phyloP scores from a whole-genome alignment of 805 yeast species.

The Ogataea pilisensis region DNA sequence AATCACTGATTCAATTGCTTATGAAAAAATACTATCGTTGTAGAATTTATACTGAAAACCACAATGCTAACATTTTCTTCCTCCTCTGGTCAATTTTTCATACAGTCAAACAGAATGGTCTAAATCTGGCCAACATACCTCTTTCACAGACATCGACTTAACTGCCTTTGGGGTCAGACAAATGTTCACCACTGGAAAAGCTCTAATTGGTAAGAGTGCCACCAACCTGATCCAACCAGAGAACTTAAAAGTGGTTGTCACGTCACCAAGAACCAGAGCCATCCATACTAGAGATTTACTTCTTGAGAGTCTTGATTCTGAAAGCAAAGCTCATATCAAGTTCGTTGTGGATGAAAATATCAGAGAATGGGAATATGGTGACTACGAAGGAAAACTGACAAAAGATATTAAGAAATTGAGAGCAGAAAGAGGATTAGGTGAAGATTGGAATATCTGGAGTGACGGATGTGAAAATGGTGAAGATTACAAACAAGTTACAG shows the following conservation, averaged over 20 bases:
- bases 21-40: too few species aligned
- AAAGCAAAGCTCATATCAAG: slow-evolving; percentile 38
- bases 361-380: slow-evolving; percentile 96
- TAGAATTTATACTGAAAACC: too few species aligned
- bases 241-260: slow-evolving; percentile 57
- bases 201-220: slow-evolving; percentile 55
- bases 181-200: slow-evolving; percentile 68
- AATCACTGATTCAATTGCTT: too few species aligned
- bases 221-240: slow-evolving; percentile 57
- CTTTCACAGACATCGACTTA: slow-evolving; percentile 75
- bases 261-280: slow-evolving; percentile 84
- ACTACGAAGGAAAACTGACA: slow-evolving; percentile 82
- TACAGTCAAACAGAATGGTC: slow-evolving; percentile 89
- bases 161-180: slow-evolving; percentile 76
- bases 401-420: slow-evolving; percentile 61
- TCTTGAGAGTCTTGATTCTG: slow-evolving; percentile 43
- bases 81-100: background rate
- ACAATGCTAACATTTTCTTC: too few species aligned
- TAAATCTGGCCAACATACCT: slow-evolving; percentile 86
- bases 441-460: slow-evolving; percentile 76
- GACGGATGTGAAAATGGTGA: slow-evolving; percentile 96
- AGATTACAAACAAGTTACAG: slow-evolving; percentile 56
- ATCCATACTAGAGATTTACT: slow-evolving; percentile 66
- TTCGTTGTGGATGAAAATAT: slow-evolving; percentile 59
- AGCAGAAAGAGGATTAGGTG: slow-evolving; percentile 49